Evolutionary conservation across 768 basidiomycete species (phyloP).

Genomic region (Lentinula edodes): DNA sequence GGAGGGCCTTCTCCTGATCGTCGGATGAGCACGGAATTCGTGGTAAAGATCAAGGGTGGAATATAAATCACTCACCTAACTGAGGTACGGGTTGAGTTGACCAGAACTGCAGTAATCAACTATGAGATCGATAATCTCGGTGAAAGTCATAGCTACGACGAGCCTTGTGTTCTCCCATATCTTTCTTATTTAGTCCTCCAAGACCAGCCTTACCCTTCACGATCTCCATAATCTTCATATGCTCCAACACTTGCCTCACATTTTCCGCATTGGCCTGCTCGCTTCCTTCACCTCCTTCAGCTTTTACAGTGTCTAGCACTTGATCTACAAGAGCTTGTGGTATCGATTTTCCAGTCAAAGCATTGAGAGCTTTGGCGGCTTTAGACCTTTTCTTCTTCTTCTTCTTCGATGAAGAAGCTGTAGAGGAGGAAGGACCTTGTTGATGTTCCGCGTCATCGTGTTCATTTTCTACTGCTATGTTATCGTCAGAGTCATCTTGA

Average conservation of each 20-base stretch:
- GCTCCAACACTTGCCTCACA: constrained; percentile 64
- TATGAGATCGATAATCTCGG: background rate
- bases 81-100: constrained; percentile 96
- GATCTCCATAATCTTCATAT: constrained; percentile 81
- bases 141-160: background rate
- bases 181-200: constrained; percentile 72
- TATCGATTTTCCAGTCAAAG: constrained; percentile 43
- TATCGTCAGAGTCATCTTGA: constrained; percentile 12
- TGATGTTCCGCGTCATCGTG: background rate
- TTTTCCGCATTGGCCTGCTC: constrained; percentile 55
- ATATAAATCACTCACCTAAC: constrained; percentile 38
- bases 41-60: background rate
- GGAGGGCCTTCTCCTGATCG: constrained; percentile 55
- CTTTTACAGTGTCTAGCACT: constrained; percentile 62
- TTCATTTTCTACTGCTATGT: background rate
- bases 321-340: constrained; percentile 60
- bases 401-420: constrained; percentile 57
- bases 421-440: constrained; percentile 19
- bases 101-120: constrained; percentile 72
- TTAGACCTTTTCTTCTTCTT: constrained; percentile 90
- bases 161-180: constrained; percentile 83
- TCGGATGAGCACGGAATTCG: constrained; percentile 4
- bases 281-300: constrained; percentile 41
- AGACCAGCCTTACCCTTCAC: constrained; percentile 76
- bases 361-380: constrained; percentile 44